phyloP scores from a whole-genome alignment of 768 basidiomycete genomes.

The Tricholoma saponaceum region DNA sequence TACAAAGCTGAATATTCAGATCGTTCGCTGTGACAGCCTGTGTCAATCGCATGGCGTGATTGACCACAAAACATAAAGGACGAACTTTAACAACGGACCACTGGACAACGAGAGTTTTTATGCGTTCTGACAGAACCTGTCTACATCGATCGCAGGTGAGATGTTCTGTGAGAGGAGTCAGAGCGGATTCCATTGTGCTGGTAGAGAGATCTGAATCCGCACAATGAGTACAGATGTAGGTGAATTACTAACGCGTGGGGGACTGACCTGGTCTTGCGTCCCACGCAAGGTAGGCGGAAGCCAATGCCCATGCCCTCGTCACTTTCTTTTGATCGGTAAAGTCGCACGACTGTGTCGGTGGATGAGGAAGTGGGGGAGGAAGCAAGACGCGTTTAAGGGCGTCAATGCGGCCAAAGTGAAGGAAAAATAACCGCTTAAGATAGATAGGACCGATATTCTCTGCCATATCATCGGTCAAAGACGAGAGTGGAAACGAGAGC shows the following conservation, averaged over 20 bases:
- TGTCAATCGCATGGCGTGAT: background rate
- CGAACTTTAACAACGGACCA: conserved; percentile 79
- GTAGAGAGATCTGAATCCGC: conserved; percentile 61
- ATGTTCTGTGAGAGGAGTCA: conserved; percentile 66
- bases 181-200: conserved; percentile 65
- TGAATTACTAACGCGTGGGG: background rate
- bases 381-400: conserved; percentile 77
- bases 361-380: conserved; percentile 71
- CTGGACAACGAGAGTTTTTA: conserved; percentile 64
- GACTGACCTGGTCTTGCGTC: conserved; percentile 71
- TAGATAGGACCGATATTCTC: conserved; percentile 70
- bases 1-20: conserved; percentile 28
- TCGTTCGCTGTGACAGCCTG: conserved; percentile 44
- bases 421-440: conserved; percentile 76
- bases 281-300: conserved; percentile 81
- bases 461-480: conserved; percentile 68
- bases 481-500: conserved; percentile 63
- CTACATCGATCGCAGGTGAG: conserved; percentile 69
- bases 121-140: conserved; percentile 55
- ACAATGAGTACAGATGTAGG: conserved; percentile 4
- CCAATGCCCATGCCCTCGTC: conserved; percentile 78
- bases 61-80: conserved; percentile 2
- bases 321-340: conserved; percentile 75
- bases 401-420: conserved; percentile 80
- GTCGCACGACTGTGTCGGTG: conserved; percentile 66